phyloP scores from a whole-genome alignment of 2,329 filamentous ascomycete genomes.

The Pseudogymnoascus sp. region DNA sequence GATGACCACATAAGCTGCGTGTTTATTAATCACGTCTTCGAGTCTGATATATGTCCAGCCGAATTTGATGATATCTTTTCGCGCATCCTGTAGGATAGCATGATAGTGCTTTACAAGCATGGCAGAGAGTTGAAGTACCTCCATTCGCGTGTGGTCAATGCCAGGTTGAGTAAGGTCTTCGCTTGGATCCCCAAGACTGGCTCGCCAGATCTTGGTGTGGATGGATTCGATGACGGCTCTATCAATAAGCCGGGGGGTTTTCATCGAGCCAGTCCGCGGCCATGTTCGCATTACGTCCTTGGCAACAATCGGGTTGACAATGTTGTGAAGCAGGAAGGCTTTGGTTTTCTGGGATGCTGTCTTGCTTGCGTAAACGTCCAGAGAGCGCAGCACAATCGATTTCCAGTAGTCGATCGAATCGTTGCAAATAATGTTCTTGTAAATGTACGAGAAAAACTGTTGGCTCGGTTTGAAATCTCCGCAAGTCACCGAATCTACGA shows the following conservation, averaged over 20 bases:
- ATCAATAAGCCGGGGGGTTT: constrained; percentile 70
- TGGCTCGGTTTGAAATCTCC: constrained; percentile 75
- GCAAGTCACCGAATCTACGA: constrained; percentile 76
- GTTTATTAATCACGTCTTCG: constrained; percentile 99
- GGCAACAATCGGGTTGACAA: constrained; percentile 92
- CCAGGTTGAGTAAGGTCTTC: constrained; percentile 80
- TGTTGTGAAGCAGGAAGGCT: constrained; percentile 81
- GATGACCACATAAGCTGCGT: constrained; percentile 93
- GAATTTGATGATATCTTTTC: constrained; percentile 98
- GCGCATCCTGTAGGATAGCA: constrained; percentile 75
- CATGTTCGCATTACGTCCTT: constrained; percentile 91
- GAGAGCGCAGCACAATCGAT: constrained; percentile 70
- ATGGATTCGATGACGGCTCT: constrained; percentile 81
- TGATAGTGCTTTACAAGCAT: constrained; percentile 94
- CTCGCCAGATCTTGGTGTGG: constrained; percentile 88
- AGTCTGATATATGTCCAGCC: constrained; percentile 97
- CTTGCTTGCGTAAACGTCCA: constrained; percentile 78
- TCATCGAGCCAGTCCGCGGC: constrained; percentile 46
- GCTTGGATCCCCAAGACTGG: constrained; percentile 70
- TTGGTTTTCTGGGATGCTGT: constrained; percentile 81
- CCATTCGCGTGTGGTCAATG: constrained; percentile 93
- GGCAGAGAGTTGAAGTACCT: constrained; percentile 88
- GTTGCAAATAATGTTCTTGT: constrained; percentile 73
- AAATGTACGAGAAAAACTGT: constrained; percentile 73
- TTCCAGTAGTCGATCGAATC: constrained; percentile 82